A percentile compares a stretch with the other conserved stretches of the same genome.
These are phyloP conservation scores for Stereum hirsutum DNA, from an alignment of 1,284 basidiomycete species.

Conservation along the genomic window DNA sequence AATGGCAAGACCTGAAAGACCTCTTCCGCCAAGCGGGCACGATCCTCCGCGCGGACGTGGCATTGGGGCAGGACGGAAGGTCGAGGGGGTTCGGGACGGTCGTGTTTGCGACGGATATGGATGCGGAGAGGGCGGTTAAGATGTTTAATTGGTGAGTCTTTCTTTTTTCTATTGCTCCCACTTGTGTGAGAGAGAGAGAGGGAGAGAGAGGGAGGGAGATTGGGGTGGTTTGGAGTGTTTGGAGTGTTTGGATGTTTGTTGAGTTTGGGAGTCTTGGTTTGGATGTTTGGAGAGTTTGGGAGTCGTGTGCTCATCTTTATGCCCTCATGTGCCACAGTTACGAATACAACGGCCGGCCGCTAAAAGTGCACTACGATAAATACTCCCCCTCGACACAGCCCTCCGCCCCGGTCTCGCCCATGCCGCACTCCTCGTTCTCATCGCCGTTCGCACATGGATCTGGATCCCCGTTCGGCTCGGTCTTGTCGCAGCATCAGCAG, in stretches of 20 bases:
- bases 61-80: conserved; percentile 86
- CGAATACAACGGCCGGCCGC: conserved; percentile 76
- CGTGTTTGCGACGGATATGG: conserved; percentile 83
- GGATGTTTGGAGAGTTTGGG: background rate
- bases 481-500: conserved; percentile 6
- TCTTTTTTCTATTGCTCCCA: conserved; percentile 6
- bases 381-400: conserved; percentile 38
- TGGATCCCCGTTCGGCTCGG: conserved; percentile 3
- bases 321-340: conserved; percentile 51
- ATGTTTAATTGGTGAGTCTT: conserved; percentile 77
- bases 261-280: background rate
- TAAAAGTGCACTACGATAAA: conserved; percentile 86
- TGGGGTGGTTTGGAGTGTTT: background rate
- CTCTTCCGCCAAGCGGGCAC: conserved; percentile 93
- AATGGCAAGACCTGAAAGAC: conserved; percentile 99
- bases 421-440: conserved; percentile 2
- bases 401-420: conserved; percentile 21
- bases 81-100: conserved; percentile 93
- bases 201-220: background rate
- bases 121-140: conserved; percentile 83
- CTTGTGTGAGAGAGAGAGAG: background rate
- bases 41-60: conserved; percentile 91
- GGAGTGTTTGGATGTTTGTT: background rate
- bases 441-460: too few species aligned
- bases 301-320: background rate